Conservation (phyloP, 2,329 filamentous ascomycete species). For the Colletotrichum abscissum region DNA sequence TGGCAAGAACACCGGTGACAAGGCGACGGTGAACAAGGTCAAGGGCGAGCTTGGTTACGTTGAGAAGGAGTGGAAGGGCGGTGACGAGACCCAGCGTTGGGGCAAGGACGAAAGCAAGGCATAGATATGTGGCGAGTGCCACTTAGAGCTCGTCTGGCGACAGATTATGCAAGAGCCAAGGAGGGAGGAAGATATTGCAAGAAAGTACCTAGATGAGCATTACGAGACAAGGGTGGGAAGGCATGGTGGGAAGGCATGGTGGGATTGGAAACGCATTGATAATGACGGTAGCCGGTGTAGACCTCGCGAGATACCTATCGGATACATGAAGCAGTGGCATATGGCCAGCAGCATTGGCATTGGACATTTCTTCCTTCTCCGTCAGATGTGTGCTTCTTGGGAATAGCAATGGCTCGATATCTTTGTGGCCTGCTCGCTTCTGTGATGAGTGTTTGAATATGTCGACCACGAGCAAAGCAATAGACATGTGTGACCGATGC, state of each 20-base stretch:
- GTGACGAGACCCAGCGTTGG: constrained; percentile 88
- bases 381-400: not conserved
- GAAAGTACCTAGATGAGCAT: too few species aligned
- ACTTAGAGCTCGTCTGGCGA: constrained; percentile 27
- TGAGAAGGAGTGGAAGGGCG: constrained; percentile 85
- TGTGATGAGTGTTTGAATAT: too few species aligned
- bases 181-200: too few species aligned
- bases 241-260: not conserved
- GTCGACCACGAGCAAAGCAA: too few species aligned
- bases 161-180: not conserved
- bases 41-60: constrained; percentile 89
- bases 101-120: constrained; percentile 61
- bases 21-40: constrained; percentile 80
- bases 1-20: constrained; percentile 94
- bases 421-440: too few species aligned
- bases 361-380: not conserved
- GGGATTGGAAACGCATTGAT: not conserved
- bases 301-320: not conserved
- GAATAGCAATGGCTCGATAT: too few species aligned
- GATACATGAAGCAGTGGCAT: not conserved
- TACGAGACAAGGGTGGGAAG: not conserved
- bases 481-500: too few species aligned
- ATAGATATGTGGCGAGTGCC: constrained; percentile 16
- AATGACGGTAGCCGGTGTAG: not conserved
- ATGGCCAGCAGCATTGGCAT: not conserved